A percentile compares a stretch with the other conserved stretches of the same genome.
phyloP scores from a whole-genome alignment of 768 basidiomycete species.

The Mycena haematopus region DNA sequence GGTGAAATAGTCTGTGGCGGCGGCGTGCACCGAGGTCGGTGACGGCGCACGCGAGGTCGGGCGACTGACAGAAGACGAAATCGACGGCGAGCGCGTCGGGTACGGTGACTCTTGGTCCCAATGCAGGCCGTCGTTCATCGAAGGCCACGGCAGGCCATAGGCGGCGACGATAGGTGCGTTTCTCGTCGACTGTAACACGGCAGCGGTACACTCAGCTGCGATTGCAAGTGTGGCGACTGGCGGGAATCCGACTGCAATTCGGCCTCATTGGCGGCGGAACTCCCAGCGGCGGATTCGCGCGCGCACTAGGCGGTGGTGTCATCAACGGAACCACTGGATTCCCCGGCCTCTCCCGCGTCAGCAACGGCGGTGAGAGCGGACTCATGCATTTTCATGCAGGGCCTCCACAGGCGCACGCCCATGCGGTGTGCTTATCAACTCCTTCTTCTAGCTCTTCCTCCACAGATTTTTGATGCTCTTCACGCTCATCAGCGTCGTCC shows the following conservation, averaged over 20 bases:
- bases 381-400: conserved; percentile 38
- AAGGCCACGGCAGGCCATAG: conserved; percentile 41
- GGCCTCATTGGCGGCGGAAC: conserved; percentile 22
- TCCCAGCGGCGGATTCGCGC: conserved; percentile 14
- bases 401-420: conserved; percentile 55
- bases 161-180: conserved; percentile 48
- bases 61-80: too few species aligned
- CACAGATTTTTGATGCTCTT: conserved; percentile 79
- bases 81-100: too few species aligned
- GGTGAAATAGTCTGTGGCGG: conserved; percentile 26
- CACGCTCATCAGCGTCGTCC: conserved; percentile 70
- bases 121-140: conserved; percentile 55
- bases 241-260: conserved; percentile 17
- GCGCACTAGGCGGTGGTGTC: neutral
- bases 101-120: conserved; percentile 81
- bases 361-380: conserved; percentile 23
- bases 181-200: conserved; percentile 30
- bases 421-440: conserved; percentile 50
- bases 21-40: conserved; percentile 38
- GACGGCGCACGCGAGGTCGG: conserved; percentile 35
- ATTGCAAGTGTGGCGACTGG: conserved; percentile 15
- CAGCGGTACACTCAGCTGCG: conserved; percentile 24
- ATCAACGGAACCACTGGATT: neutral
- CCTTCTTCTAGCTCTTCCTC: conserved; percentile 71
- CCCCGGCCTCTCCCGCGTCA: conserved; percentile 20